Evolutionary conservation across 2,329 filamentous ascomycete species (phyloP).

Genomic region (Aspergillus ruber): DNA sequence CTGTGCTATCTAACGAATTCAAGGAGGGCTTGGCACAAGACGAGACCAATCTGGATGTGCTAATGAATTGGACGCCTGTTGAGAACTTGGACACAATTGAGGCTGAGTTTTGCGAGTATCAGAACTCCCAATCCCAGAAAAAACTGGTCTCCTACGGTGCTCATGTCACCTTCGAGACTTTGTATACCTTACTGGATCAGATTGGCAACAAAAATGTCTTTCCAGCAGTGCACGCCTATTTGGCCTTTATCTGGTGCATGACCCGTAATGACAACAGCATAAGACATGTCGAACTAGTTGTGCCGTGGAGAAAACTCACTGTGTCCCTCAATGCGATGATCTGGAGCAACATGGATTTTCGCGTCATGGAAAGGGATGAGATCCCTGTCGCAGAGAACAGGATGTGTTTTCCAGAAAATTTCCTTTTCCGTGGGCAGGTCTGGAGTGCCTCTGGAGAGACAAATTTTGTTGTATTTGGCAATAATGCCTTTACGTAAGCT

Average conservation of each 20-base stretch:
- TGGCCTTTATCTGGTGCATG: constrained; percentile 47
- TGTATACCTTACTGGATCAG: constrained; percentile 41
- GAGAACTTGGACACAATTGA: constrained; percentile 8
- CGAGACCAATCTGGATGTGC: constrained; percentile 10
- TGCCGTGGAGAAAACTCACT: constrained; percentile 48
- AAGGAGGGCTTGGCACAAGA: constrained; percentile 9
- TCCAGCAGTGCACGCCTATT: constrained; percentile 49
- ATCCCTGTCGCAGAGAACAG: constrained; percentile 39
- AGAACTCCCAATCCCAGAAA: constrained; percentile 13
- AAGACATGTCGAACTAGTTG: constrained; percentile 34
- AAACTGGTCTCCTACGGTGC: constrained; percentile 33
- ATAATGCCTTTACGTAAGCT: no score
- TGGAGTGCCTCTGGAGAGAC: no score
- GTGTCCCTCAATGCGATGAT: constrained; percentile 50
- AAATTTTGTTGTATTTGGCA: no score
- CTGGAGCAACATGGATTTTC: constrained; percentile 30
- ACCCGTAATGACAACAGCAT: constrained; percentile 31
- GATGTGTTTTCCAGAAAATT: constrained; percentile 54
- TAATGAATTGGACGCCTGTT: constrained; percentile 14
- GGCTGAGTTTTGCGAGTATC: constrained; percentile 7
- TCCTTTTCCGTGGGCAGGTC: constrained; percentile 49
- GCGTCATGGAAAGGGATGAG: constrained; percentile 27
- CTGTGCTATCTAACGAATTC: constrained; percentile 23
- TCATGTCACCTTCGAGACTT: constrained; percentile 36
- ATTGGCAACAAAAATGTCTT: constrained; percentile 47